Evolutionary conservation across 139 green algal species (phyloP).

Genomic region (Chlamydomonas sp.): DNA sequence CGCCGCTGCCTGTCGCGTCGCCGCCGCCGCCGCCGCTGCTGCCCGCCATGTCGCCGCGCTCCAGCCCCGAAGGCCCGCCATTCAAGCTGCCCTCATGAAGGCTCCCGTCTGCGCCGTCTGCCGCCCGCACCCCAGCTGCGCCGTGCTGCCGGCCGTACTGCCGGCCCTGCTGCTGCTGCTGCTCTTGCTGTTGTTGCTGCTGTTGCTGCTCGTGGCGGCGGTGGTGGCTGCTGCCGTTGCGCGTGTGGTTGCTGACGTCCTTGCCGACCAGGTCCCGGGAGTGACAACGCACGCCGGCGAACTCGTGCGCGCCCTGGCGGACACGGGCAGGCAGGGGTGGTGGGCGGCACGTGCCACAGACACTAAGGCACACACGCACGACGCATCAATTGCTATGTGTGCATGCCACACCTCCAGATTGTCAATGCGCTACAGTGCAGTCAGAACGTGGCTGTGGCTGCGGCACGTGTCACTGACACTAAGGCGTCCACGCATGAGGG

Average conservation of each 20-base stretch:
- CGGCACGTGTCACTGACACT: neutral
- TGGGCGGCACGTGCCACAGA: neutral
- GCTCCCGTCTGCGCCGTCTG: too few relatives aligned
- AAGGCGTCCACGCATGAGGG: too few relatives aligned
- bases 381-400: neutral
- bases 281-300: conserved; percentile 15
- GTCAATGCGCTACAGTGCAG: too few relatives aligned
- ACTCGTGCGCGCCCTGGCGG: conserved; percentile 8
- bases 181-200: too few relatives aligned
- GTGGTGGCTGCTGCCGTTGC: neutral
- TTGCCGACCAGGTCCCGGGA: neutral
- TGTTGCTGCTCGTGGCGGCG: neutral
- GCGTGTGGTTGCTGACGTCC: too few relatives aligned
- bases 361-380: neutral
- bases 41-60: too few relatives aligned
- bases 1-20: neutral
- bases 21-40: neutral
- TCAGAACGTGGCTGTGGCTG: too few relatives aligned
- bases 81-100: too few relatives aligned
- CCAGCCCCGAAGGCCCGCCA: too few relatives aligned
- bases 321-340: neutral
- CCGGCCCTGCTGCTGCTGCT: too few relatives aligned
- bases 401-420: neutral
- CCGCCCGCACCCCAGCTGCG: too few relatives aligned
- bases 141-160: too few relatives aligned